These are phyloP conservation scores for Podospora pseudopauciseta DNA, from an alignment of 495 filamentous ascomycete genomes.

Conservation along the genomic window DNA sequence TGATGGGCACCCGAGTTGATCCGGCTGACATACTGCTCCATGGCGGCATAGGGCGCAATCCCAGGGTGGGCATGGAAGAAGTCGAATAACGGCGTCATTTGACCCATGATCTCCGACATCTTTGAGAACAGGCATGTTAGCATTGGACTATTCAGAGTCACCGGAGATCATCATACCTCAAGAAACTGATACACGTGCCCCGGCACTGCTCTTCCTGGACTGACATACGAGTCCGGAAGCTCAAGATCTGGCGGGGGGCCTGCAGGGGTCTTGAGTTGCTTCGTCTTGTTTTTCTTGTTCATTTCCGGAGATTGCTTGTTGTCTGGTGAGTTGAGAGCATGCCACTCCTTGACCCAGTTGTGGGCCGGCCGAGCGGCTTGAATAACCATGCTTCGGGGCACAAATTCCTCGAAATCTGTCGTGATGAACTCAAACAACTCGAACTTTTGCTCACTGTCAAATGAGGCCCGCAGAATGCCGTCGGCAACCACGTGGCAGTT, in stretches of 20 bases:
- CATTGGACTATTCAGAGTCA: neutral
- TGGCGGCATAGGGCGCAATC: constrained; percentile 56
- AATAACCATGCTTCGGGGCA: constrained; percentile 55
- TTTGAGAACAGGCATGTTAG: constrained; percentile 27
- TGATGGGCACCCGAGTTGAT: constrained; percentile 30
- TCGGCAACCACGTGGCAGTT: constrained; percentile 65
- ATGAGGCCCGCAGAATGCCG: constrained; percentile 60
- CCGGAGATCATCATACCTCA: constrained; percentile 50
- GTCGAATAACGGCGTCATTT: constrained; percentile 65
- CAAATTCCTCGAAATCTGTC: constrained; percentile 61
- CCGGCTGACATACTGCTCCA: constrained; percentile 56
- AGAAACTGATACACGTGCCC: constrained; percentile 62
- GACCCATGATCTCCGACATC: constrained; percentile 71
- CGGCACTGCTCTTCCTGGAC: constrained; percentile 56
- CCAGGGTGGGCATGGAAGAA: constrained; percentile 57
- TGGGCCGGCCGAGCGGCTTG: constrained; percentile 52
- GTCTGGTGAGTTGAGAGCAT: constrained; percentile 51
- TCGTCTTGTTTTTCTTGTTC: constrained; percentile 64
- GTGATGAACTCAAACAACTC: constrained; percentile 69
- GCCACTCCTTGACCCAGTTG: constrained; percentile 56
- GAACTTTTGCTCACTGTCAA: constrained; percentile 65
- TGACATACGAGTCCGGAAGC: constrained; percentile 62
- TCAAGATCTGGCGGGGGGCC: constrained; percentile 54
- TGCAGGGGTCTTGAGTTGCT: constrained; percentile 45
- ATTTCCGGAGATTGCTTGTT: constrained; percentile 68